A percentile compares a stretch with the other conserved stretches of the same genome.
Evolutionary conservation across 2,329 filamentous ascomycete species (phyloP).

Genomic region (Decorospora gaudefroyi): DNA sequence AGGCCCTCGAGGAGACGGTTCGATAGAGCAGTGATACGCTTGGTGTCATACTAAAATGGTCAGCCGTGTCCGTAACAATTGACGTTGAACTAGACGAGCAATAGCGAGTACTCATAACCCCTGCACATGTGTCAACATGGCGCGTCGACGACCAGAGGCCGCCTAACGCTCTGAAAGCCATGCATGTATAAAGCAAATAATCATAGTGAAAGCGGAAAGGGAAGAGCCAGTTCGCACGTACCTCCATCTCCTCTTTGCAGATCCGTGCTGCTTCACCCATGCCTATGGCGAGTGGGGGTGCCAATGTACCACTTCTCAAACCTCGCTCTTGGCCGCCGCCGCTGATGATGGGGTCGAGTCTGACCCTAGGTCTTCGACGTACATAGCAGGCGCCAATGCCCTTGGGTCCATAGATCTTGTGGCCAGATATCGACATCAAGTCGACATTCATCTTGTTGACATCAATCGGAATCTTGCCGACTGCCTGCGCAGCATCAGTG

Average conservation of each 20-base stretch:
- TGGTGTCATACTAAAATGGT: conserved; percentile 77
- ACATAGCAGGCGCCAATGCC: conserved; percentile 97
- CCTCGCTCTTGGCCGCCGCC: conserved; percentile 96
- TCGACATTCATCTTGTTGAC: conserved; percentile 99
- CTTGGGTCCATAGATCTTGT: conserved; percentile 99
- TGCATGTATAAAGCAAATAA: conserved; percentile 85
- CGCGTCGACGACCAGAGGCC: conserved; percentile 39
- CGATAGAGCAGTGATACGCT: conserved; percentile 80
- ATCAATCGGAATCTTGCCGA: conserved; percentile 96
- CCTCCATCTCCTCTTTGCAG: conserved; percentile 84
- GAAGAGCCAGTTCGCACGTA: conserved; percentile 60
- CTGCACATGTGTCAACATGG: conserved; percentile 64
- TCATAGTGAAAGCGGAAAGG: conserved; percentile 61
- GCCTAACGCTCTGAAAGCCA: conserved; percentile 74
- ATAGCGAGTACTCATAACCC: conserved; percentile 60
- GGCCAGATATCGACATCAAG: conserved; percentile 96
- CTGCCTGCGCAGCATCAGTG: conserved; percentile 92
- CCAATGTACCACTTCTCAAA: conserved; percentile 88
- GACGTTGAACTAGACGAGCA: background rate
- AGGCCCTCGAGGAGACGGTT: conserved; percentile 82
- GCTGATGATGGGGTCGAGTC: conserved; percentile 92
- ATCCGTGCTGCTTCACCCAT: conserved; percentile 96
- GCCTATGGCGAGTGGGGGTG: conserved; percentile 84
- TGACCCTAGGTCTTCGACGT: conserved; percentile 86
- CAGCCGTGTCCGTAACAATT: conserved; percentile 12